phyloP scores from a whole-genome alignment of 768 basidiomycete genomes.

The Xerocomellus amylosporus region DNA sequence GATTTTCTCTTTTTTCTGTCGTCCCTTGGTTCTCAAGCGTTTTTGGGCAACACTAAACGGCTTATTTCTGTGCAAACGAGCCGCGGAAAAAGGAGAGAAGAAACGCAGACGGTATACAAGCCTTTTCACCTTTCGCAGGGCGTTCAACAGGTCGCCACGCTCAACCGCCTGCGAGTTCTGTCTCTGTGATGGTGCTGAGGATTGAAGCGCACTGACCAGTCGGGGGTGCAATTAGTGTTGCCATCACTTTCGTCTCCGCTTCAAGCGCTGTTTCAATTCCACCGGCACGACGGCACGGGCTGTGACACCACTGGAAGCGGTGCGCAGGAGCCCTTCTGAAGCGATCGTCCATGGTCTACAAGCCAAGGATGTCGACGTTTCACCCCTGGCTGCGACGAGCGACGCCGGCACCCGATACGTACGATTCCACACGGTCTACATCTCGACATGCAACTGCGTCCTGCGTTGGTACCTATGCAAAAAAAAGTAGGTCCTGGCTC shows the following conservation, averaged over 20 bases:
- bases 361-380: constrained; percentile 1
- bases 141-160: constrained; percentile 33
- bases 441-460: background rate
- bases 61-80: constrained; percentile 46
- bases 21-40: constrained; percentile 41
- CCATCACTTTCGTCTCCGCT: constrained; percentile 29
- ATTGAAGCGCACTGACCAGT: constrained; percentile 35
- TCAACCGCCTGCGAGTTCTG: constrained; percentile 40
- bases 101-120: constrained; percentile 38
- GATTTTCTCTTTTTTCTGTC: constrained; percentile 39
- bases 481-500: constrained; percentile 1
- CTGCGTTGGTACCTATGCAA: background rate
- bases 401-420: background rate
- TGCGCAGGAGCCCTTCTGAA: constrained; percentile 22
- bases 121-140: constrained; percentile 41
- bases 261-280: constrained; percentile 20
- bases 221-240: constrained; percentile 23
- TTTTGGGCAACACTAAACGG: constrained; percentile 42
- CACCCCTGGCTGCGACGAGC: constrained; percentile 1
- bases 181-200: constrained; percentile 40
- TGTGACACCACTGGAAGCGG: constrained; percentile 17
- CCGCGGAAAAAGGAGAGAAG: constrained; percentile 34
- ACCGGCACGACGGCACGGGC: constrained; percentile 29
- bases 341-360: constrained; percentile 21
- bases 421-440: background rate